phyloP scores from a whole-genome alignment of 768 basidiomycete genomes.

The Boletus coccyginus region DNA sequence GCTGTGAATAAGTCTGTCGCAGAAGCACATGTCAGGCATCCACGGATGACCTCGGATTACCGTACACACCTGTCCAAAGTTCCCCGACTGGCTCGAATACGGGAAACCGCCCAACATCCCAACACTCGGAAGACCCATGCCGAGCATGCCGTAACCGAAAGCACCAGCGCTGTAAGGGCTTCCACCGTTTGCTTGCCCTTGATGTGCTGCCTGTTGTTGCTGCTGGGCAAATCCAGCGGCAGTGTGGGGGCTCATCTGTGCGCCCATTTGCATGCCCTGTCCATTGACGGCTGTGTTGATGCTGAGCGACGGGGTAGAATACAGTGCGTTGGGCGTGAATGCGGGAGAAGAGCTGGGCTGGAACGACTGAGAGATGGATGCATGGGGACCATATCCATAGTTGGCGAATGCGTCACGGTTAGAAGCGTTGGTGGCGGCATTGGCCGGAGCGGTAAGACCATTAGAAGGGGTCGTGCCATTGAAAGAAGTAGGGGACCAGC shows the following conservation, averaged over 20 bases:
- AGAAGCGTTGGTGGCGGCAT: conserved; percentile 36
- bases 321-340: conserved; percentile 60
- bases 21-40: background rate
- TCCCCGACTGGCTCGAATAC: conserved; percentile 68
- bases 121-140: conserved; percentile 77
- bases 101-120: conserved; percentile 71
- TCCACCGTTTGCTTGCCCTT: conserved; percentile 45
- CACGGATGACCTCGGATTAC: background rate
- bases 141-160: conserved; percentile 72
- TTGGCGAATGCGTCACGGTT: conserved; percentile 76
- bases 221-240: conserved; percentile 52
- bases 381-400: conserved; percentile 82
- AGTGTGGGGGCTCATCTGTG: conserved; percentile 68
- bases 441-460: conserved; percentile 37
- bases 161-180: conserved; percentile 50
- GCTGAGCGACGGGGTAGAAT: conserved; percentile 68
- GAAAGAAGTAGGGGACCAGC: conserved; percentile 75
- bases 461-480: conserved; percentile 33
- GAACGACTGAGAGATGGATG: conserved; percentile 58
- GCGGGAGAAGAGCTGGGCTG: conserved; percentile 41
- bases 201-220: conserved; percentile 30
- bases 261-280: conserved; percentile 43
- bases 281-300: conserved; percentile 59
- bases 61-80: conserved; percentile 58
- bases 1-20: conserved; percentile 44